Evolutionary conservation across 2,329 filamentous ascomycete species (phyloP), one percentile per base, ranked within the genome.

Genomic region (Coniochaeta sp.): DNA sequence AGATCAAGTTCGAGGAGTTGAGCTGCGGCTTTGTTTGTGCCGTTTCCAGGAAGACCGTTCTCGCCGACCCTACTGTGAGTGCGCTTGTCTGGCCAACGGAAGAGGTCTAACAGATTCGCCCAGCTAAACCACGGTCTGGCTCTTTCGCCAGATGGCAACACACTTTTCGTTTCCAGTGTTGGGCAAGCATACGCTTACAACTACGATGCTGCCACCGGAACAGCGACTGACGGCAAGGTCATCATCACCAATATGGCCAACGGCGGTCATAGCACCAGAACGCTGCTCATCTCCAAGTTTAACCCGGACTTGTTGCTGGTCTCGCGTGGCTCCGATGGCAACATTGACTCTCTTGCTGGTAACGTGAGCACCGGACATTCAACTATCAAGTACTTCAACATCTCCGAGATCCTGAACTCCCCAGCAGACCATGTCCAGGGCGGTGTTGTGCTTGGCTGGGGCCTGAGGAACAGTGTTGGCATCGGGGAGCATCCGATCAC

Each of bases 401-500:
- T 56, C 16, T 56, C 28, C 31, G 84, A 31, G 24, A 26, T 68
- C 34, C 59, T 62, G 47, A 22, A 36, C 9, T 34, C 54, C 31
- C 54, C 54, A 14, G 31, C 31, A 34, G 54, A 38, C 31, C 31
- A 34, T 36, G 31, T 1, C 88, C 83, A 78, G 85, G 86, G 26
- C 31, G 54, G 54, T 1, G 16, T 19, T 14, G 36, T 55, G 19
- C 76, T 89, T 14, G 60, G 60, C 40, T 60, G 58, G 60, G 60
- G 60, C 6, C 36, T 62, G 43, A 77, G 85, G 6, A 89, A 89
- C 65, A 83, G 83, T 6, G 84, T 88, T 3, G 86, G 85, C 16
- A 73, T 88, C 58, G 81, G 73, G 12, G 81, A 83, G 67, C 73
- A 84, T 56, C 68, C 67, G 6, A 43, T 57, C 52, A 57, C 64